A percentile compares a stretch with the other conserved stretches of the same genome.
phyloP scores from a whole-genome alignment of 805 yeast genomes.

The Ogataea nonfermentans region DNA sequence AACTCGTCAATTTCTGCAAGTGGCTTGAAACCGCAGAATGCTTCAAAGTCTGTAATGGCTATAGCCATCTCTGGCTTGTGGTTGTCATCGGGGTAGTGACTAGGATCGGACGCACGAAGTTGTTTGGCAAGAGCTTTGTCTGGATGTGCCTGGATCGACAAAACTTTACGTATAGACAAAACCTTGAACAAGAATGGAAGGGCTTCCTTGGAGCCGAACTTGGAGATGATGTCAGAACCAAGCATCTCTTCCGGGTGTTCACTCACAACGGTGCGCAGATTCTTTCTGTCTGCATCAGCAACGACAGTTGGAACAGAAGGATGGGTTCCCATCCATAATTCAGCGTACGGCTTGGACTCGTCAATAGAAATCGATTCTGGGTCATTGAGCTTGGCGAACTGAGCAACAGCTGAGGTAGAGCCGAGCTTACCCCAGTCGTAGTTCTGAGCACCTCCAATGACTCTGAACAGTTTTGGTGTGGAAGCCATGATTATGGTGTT shows the following conservation, averaged over 20 bases:
- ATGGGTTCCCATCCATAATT: slow-evolving; percentile 99
- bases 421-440: slow-evolving; percentile 68
- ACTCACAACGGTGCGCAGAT: slow-evolving; percentile 64
- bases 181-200: slow-evolving; percentile 94
- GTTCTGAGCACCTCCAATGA: slow-evolving; percentile 39
- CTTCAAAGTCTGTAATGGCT: slow-evolving; percentile 94
- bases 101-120: slow-evolving; percentile 80
- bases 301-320: slow-evolving; percentile 81
- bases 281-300: slow-evolving; percentile 49
- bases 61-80: slow-evolving; percentile 99
- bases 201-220: slow-evolving; percentile 68
- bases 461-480: slow-evolving; percentile 28
- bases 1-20: slow-evolving; percentile 69
- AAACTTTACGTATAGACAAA: slow-evolving; percentile 85
- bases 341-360: slow-evolving; percentile 87
- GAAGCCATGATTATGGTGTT: slow-evolving; percentile 4
- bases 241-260: slow-evolving; percentile 56
- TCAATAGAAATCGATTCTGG: slow-evolving; percentile 54
- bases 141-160: slow-evolving; percentile 97
- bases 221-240: slow-evolving; percentile 54
- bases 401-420: slow-evolving; percentile 81
- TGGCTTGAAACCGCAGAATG: slow-evolving; percentile 97
- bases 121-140: slow-evolving; percentile 80
- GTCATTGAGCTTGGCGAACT: slow-evolving; percentile 72
- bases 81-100: slow-evolving; percentile 94